These are phyloP conservation scores for Candida schatavii DNA, from an alignment of 805 yeast genomes.

Conservation along the genomic window DNA sequence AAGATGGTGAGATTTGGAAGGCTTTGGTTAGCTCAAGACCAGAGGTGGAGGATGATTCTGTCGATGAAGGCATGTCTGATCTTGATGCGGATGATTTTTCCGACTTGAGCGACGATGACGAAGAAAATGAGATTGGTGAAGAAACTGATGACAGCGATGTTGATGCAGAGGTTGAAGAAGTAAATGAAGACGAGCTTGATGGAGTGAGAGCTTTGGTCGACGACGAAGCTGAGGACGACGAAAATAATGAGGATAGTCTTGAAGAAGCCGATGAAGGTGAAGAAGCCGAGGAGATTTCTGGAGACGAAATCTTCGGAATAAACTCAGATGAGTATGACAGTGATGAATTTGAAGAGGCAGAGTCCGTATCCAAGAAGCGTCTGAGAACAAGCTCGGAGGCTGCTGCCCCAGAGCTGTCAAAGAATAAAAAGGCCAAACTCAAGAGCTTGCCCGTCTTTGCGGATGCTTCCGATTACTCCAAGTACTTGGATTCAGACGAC, in stretches of 20 bases:
- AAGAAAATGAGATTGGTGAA: constrained; percentile 24
- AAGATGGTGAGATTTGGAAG: constrained; percentile 76
- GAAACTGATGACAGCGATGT: constrained; percentile 22
- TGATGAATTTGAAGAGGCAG: constrained; percentile 22
- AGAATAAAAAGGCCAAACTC: constrained; percentile 51
- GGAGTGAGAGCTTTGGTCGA: constrained; percentile 2
- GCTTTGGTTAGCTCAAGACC: constrained; percentile 76
- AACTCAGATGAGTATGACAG: constrained; percentile 17
- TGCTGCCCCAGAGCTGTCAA: constrained; percentile 19
- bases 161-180: constrained; percentile 17
- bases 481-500: constrained; percentile 65
- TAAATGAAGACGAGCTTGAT: constrained; percentile 6
- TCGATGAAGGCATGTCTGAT: constrained; percentile 33
- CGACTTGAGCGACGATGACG: constrained; percentile 42
- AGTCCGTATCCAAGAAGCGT: constrained; percentile 21
- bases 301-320: constrained; percentile 17
- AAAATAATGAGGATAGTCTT: constrained; percentile 14
- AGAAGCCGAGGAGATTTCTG: background rate
- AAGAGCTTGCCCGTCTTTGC: constrained; percentile 82
- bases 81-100: constrained; percentile 46
- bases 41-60: constrained; percentile 54
- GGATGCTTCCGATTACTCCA: constrained; percentile 81
- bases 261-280: constrained; percentile 23
- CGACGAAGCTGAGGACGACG: constrained; percentile 25
- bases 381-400: constrained; percentile 24